Conservation (phyloP, 352 stramenopile genomes). For the Globisporangium spiculum region DNA sequence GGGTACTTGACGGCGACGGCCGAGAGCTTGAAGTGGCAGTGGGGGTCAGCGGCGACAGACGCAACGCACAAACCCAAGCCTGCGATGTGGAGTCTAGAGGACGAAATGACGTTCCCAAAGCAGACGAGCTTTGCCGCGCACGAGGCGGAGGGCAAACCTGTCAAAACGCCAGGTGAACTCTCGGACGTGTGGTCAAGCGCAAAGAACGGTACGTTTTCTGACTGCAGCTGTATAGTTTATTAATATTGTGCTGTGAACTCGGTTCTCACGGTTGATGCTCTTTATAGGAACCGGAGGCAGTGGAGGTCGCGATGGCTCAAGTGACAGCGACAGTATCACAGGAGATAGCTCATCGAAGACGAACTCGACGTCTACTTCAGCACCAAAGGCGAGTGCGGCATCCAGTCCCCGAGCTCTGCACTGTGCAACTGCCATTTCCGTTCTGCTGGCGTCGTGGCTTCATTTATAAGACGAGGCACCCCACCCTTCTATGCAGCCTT, state of each 20-base stretch:
- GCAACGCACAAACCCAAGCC: conserved; percentile 37
- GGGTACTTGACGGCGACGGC: conserved; percentile 65
- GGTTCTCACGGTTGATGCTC: not conserved
- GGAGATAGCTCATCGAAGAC: conserved; percentile 2
- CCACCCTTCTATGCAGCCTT: not conserved
- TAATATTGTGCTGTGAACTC: not conserved
- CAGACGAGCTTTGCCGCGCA: conserved; percentile 25
- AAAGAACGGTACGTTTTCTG: conserved; percentile 23
- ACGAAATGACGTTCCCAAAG: conserved; percentile 43
- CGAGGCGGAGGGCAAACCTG: conserved; percentile 35
- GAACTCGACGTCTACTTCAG: not conserved
- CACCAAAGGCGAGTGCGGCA: not conserved
- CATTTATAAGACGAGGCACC: not conserved
- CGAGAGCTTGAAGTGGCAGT: conserved; percentile 53
- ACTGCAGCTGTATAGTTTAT: not conserved
- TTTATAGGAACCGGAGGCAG: conserved; percentile 10
- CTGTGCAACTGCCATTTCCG: not conserved
- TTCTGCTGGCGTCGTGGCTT: not conserved
- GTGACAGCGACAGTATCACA: conserved; percentile 1
- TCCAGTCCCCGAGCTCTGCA: not conserved
- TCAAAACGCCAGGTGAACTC: conserved; percentile 36
- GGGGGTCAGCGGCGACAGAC: conserved; percentile 51
- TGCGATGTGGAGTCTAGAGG: conserved; percentile 43
- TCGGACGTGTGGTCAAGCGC: conserved; percentile 24
- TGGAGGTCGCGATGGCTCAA: conserved; percentile 11